Conservation (phyloP, 805 yeast species). For the Debaryomyces prosopidis region DNA sequence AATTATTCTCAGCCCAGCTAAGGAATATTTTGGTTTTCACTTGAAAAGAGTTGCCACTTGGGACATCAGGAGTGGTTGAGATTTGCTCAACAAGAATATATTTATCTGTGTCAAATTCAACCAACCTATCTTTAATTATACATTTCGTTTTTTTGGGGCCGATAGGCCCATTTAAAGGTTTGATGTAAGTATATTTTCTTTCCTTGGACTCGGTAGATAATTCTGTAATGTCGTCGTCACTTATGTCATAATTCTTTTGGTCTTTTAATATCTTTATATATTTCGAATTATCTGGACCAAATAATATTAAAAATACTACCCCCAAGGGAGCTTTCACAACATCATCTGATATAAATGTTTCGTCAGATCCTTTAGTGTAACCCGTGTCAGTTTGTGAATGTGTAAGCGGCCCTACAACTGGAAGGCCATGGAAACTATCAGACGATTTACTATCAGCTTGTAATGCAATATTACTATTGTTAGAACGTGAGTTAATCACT, state of each 20-base stretch:
- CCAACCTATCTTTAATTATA: conserved; percentile 58
- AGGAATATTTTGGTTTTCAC: conserved; percentile 59
- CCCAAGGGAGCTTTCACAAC: conserved; percentile 65
- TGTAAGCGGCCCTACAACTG: conserved; percentile 43
- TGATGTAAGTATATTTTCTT: conserved; percentile 57
- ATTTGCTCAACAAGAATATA: conserved; percentile 52
- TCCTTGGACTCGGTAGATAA: conserved; percentile 24
- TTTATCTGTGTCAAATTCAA: conserved; percentile 49
- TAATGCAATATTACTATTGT: conserved; percentile 1
- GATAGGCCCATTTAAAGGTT: conserved; percentile 66
- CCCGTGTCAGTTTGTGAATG: conserved; percentile 52
- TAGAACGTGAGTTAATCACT: background rate
- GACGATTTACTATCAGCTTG: conserved; percentile 2
- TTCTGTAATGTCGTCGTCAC: conserved; percentile 41
- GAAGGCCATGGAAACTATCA: conserved; percentile 34
- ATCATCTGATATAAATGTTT: conserved; percentile 56
- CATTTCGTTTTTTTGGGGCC: conserved; percentile 80
- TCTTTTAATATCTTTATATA: conserved; percentile 46
- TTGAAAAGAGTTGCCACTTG: conserved; percentile 68
- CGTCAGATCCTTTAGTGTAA: conserved; percentile 48
- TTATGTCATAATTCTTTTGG: conserved; percentile 66
- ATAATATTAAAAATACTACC: conserved; percentile 54
- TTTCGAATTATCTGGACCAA: conserved; percentile 57
- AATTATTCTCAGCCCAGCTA: conserved; percentile 62
- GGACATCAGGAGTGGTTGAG: conserved; percentile 80